phyloP scores from a whole-genome alignment of 1,284 basidiomycete species.

The Naganishia sp. region DNA sequence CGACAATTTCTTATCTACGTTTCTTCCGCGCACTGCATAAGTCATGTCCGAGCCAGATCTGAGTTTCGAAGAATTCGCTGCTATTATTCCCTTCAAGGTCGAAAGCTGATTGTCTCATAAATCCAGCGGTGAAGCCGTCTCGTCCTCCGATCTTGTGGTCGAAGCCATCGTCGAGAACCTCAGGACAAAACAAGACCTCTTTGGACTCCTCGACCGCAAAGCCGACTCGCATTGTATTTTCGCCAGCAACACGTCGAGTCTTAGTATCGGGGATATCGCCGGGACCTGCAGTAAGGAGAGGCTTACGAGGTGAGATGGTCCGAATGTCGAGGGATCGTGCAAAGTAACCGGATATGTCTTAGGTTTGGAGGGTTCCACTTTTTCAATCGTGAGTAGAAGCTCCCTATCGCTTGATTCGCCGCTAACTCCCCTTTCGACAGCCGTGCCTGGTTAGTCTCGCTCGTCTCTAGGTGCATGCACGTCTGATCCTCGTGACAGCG shows the following conservation, averaged over 20 bases:
- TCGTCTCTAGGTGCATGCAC: neutral
- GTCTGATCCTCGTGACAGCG: conserved; percentile 45
- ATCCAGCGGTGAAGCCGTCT: conserved; percentile 54
- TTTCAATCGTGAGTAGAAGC: conserved; percentile 54
- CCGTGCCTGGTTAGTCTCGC: conserved; percentile 17
- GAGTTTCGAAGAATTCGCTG: neutral
- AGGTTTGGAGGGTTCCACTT: conserved; percentile 60
- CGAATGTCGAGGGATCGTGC: neutral
- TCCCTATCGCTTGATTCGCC: neutral
- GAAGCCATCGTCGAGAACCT: conserved; percentile 64
- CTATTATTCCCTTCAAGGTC: neutral
- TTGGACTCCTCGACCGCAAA: conserved; percentile 58
- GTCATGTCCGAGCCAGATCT: neutral
- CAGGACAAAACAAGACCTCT: conserved; percentile 60
- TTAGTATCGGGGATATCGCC: conserved; percentile 60
- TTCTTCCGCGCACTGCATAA: no score
- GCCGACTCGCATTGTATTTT: conserved; percentile 57
- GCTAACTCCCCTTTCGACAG: neutral
- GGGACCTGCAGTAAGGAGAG: conserved; percentile 48
- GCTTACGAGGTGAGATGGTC: conserved; percentile 46
- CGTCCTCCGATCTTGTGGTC: conserved; percentile 59
- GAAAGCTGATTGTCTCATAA: no score
- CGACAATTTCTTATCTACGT: no score
- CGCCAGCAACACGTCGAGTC: conserved; percentile 60
- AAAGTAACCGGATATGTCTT: neutral